Evolutionary conservation across 2,329 filamentous ascomycete species (phyloP).

Genomic region (Beauveria brongniartii): DNA sequence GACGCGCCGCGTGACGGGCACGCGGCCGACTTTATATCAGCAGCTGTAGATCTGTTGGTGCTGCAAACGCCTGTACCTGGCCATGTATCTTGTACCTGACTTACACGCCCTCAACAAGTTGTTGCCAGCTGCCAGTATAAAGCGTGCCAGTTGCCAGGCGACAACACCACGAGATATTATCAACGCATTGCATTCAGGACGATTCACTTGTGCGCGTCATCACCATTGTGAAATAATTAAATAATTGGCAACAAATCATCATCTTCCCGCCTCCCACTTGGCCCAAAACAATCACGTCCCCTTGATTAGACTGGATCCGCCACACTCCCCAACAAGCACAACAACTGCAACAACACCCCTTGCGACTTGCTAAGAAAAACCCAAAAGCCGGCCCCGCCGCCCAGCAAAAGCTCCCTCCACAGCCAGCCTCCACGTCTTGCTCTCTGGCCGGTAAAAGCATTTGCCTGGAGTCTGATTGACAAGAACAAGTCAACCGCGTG

Average conservation of each 20-base stretch:
- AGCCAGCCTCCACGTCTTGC: background rate
- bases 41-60: background rate
- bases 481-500: background rate
- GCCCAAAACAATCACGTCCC: background rate
- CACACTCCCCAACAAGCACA: background rate
- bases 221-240: background rate
- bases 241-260: too few species aligned
- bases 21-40: background rate
- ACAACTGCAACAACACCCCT: background rate
- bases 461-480: background rate
- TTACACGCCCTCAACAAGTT: conserved; percentile 4
- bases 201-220: background rate
- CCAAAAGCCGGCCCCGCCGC: background rate
- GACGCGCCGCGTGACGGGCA: background rate
- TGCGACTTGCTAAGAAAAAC: background rate
- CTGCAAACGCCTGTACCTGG: background rate
- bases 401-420: background rate
- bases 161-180: background rate
- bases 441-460: background rate
- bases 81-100: background rate
- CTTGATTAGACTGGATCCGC: background rate
- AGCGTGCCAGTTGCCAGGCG: background rate
- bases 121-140: background rate
- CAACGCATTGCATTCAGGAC: background rate
- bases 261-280: too few species aligned